phyloP scores from a whole-genome alignment of 1,284 basidiomycete genomes.

The Leucoagaricus sp. region DNA sequence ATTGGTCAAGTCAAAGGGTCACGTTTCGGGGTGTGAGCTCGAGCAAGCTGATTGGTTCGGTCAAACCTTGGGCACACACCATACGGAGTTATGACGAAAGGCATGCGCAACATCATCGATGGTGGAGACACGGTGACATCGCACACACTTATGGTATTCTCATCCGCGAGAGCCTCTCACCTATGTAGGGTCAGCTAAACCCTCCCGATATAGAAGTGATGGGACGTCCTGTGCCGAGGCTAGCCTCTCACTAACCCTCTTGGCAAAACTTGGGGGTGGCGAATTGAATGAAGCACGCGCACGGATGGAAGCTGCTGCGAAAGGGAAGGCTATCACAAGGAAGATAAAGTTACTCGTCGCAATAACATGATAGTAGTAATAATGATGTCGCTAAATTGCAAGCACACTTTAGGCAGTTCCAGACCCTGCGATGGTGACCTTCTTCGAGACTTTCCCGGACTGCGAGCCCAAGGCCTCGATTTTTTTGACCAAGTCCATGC shows the following conservation, averaged over 20 bases:
- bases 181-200: no score
- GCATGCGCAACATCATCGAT: neutral
- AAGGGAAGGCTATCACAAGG: no score
- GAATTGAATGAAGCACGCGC: no score
- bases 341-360: no score
- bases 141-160: neutral
- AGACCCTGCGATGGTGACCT: constrained; percentile 65
- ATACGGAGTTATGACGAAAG: neutral
- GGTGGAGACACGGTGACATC: neutral
- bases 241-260: no score
- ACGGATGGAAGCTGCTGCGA: no score
- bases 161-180: neutral
- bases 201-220: no score
- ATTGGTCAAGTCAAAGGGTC: neutral
- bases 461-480: constrained; percentile 70
- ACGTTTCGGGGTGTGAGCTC: neutral
- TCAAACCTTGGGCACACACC: neutral
- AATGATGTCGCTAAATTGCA: neutral
- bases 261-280: no score
- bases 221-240: no score
- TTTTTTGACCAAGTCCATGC: constrained; percentile 56
- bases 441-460: constrained; percentile 51
- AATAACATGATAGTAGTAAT: neutral
- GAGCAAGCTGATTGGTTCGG: neutral
- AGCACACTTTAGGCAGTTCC: constrained; percentile 38